A percentile compares a stretch with the other conserved stretches of the same genome.
phyloP scores from a whole-genome alignment of 345 rosid genomes.

The Nasturtium officinale region DNA sequence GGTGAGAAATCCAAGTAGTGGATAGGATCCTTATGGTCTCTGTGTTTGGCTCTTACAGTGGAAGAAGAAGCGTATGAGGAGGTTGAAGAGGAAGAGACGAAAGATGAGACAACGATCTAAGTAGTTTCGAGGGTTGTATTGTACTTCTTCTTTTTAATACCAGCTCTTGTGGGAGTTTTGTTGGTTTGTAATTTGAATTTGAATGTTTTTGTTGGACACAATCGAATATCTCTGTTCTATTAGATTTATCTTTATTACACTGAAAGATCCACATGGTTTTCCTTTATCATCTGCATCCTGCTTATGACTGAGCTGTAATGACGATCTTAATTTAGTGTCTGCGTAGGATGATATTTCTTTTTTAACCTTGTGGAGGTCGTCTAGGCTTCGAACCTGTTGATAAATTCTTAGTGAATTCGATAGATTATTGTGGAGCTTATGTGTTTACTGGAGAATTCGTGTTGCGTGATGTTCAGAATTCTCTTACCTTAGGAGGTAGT shows the following conservation, averaged over 20 bases:
- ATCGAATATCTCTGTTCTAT: constrained; percentile 19
- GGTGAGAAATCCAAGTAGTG: neutral
- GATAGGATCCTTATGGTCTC: neutral
- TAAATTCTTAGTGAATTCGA: neutral
- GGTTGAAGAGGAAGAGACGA: constrained; percentile 99
- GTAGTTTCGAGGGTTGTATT: constrained; percentile 47
- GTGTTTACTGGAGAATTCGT: neutral
- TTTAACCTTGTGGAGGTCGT: neutral
- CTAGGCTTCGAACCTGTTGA: neutral
- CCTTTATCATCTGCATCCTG: neutral
- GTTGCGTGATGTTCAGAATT: neutral
- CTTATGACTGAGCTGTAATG: neutral
- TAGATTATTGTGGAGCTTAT: neutral
- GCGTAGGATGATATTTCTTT: neutral
- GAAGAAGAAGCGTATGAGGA: constrained; percentile 99
- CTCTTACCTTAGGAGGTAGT: neutral
- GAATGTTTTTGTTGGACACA: constrained; percentile 30
- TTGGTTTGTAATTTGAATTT: constrained; percentile 24
- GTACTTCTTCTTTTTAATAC: neutral
- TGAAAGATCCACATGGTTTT: neutral
- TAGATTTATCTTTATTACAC: constrained; percentile 16
- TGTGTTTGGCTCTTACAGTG: constrained; percentile 52
- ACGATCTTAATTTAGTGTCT: neutral
- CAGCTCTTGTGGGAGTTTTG: constrained; percentile 33
- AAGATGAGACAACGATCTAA: constrained; percentile 99